These are phyloP conservation scores for Huntiella moniliformis DNA, from an alignment of 2,329 filamentous ascomycete genomes.

Conservation along the genomic window DNA sequence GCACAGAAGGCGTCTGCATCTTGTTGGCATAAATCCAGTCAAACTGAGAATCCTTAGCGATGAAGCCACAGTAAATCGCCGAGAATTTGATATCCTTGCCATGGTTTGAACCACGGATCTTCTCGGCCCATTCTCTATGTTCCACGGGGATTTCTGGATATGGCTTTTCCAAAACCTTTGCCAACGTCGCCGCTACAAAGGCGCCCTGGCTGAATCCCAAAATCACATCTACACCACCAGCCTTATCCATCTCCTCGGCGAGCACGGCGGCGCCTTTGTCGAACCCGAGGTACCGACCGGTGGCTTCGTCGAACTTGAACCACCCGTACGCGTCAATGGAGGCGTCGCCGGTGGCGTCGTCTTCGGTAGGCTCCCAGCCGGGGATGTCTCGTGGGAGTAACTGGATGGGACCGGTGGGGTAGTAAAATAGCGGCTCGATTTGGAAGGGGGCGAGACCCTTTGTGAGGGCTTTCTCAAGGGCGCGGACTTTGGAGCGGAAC, in stretches of 20 bases:
- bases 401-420: slow-evolving; percentile 49
- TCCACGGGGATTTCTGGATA: slow-evolving; percentile 15
- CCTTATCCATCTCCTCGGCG: slow-evolving; percentile 39
- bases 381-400: slow-evolving; percentile 50
- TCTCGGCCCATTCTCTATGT: slow-evolving; percentile 24
- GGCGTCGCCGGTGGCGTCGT: slow-evolving; percentile 20
- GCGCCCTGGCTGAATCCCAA: slow-evolving; percentile 72
- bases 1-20: slow-evolving; percentile 59
- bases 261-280: slow-evolving; percentile 47
- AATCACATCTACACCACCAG: slow-evolving; percentile 57
- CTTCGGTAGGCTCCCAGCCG: slow-evolving; percentile 35
- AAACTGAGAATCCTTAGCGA: slow-evolving; percentile 41
- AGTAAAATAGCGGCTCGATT: slow-evolving; percentile 37
- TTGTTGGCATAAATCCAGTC: slow-evolving; percentile 49
- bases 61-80: slow-evolving; percentile 62
- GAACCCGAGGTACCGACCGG: slow-evolving; percentile 45
- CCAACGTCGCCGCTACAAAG: slow-evolving; percentile 51
- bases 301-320: slow-evolving; percentile 54
- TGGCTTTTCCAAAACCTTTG: slow-evolving; percentile 47
- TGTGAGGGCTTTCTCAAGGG: slow-evolving; percentile 58
- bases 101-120: slow-evolving; percentile 30
- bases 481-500: slow-evolving; percentile 78
- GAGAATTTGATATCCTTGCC: slow-evolving; percentile 44
- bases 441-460: slow-evolving; percentile 49
- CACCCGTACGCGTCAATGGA: slow-evolving; percentile 55